Evolutionary conservation across 140 eudicot species (phyloP), one percentile per base, ranked within the genome.

Genomic region (Ambrosia hybrid): DNA sequence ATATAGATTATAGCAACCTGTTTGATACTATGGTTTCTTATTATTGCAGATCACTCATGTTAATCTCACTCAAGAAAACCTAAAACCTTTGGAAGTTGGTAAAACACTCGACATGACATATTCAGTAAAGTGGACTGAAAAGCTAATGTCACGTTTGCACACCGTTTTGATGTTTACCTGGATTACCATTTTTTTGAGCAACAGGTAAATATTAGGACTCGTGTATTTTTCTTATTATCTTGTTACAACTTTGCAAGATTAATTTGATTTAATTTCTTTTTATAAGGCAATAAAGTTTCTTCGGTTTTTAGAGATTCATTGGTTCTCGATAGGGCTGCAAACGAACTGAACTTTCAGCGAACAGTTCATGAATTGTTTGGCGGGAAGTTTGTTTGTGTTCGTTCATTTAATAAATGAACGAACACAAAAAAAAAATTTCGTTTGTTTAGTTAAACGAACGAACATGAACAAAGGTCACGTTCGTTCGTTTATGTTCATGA

Each of bases 271-370:
- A 30, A 30, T 30, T 30, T 30, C 45, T 3, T 63, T 63, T 34
- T 55, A 21, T 9, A 11, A 11, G 38, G 64, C 16, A 66, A 65
- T 49, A 48, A 65, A 7, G 74, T 45, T 65, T 65, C 16, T 33
- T 30, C 34, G 34, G 61, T 9, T 11, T 71, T 39, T 4, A 82
- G 90, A 94, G 99, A 94, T 94, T 57, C 99, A 94, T 76, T 94
- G 99, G 99, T 94, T 94, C 85, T 94, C 99, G 68, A 89, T 94
- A 58, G n/a, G n/a, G n/a, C n/a, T n/a, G n/a, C n/a, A n/a, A n/a
- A n/a, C n/a, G n/a, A n/a, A n/a, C n/a, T n/a, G n/a, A n/a, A n/a
- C n/a, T n/a, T n/a, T n/a, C n/a, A n/a, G n/a, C n/a, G n/a, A n/a
- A n/a, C n/a, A n/a, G n/a, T n/a, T n/a, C n/a, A n/a, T n/a, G n/a